Evolutionary conservation across 148 eudicot species (phyloP), one percentile per base, ranked within the genome.

Genomic region (Spergularia marina): DNA sequence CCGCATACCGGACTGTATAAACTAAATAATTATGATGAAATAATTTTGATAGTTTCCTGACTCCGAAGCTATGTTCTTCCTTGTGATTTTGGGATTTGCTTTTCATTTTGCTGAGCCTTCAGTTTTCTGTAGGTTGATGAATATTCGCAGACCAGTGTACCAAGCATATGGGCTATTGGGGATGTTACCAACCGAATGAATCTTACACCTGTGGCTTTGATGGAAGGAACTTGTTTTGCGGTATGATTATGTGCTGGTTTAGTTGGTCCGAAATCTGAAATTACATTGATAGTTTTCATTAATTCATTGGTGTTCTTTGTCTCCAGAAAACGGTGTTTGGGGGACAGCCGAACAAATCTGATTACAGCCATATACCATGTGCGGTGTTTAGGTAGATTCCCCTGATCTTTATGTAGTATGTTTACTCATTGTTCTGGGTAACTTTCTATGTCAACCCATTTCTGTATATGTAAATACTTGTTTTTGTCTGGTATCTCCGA

Each of bases 121-220:
- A 68, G 3, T 75, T 62, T 76, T 56, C 71, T 83, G 51, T 85
- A 95, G 99, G 99, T 95, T 71, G 88, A 95, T 53, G 97, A 88
- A 70, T 89, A 80, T 79, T 95, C 99, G 25, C 86, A 82, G 47
- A 90, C 97, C 70, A 92, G 71, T 71, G 66, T 95, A 68, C 96
- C 99, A 39, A 92, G 91, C 84, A 92, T 95, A 78, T 95, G 94
- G 96, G 99, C 99, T 21, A 79, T 95, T 66, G 99, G 99, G 65
- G 99, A 95, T 81, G 97, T 86, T 72, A 95, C 99, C 68, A 87
- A 95, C 77, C 85, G 99, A 71, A 86, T 95, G 91, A 95, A 92
- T 86, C 95, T 95, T 83, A 95, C 99, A 74, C 99, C 99, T 21
- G 96, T 95, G 73, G 99, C 99, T 62, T 87, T 95, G 67, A 90